Evolutionary conservation across 768 basidiomycete genomes (phyloP), one percentile per base, ranked within the genome.

Genomic region (Russula ochroleuca): DNA sequence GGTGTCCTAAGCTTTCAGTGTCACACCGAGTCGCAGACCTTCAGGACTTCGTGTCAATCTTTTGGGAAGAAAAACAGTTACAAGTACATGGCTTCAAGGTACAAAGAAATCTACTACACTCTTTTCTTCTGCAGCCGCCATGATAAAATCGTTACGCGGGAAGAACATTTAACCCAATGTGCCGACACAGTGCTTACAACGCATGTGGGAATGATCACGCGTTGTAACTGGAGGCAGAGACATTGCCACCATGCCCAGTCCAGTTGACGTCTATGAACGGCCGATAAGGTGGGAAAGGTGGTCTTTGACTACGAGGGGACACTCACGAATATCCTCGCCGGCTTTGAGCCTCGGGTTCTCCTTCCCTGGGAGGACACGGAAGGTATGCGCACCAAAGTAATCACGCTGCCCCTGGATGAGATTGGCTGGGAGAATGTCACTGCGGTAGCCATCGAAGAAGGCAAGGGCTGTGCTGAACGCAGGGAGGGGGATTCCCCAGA

Each of bases 381-480:
- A 98, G 60, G 96, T 98, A 81, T 98, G 96, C 49, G 95, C 92
- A 77, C 97, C 96, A 75, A 99, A 99, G 85, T 95, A 99, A 74
- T 99, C 96, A 75, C 96, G 93, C 87, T 97, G 95, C 57, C 83
- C 96, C 79, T 99, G 96, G 70, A 98, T 77, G 67, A 99, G 80
- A 80, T 94, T 96, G 55, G 96, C 95, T 47, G 96, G 93, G 57
- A 98, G 83, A 65, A 92, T 80, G 70, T 94, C 96, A 72, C 94
- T 95, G 75, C 96, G 84, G 83, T 98, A 99, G 31, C 97, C 96
- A 74, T 98, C 97, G 77, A 96, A 97, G 87, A 98, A 99, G 64
- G 96, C 92, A 54, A 98, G 83, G 52, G 96, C 96, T 47, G 96
- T 98, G 81, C 91, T 92, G 81, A 94, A 94, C n/a, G 94, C 94